Conservation (phyloP, 352 stramenopile species). For the Phytophthora ohioensis region DNA sequence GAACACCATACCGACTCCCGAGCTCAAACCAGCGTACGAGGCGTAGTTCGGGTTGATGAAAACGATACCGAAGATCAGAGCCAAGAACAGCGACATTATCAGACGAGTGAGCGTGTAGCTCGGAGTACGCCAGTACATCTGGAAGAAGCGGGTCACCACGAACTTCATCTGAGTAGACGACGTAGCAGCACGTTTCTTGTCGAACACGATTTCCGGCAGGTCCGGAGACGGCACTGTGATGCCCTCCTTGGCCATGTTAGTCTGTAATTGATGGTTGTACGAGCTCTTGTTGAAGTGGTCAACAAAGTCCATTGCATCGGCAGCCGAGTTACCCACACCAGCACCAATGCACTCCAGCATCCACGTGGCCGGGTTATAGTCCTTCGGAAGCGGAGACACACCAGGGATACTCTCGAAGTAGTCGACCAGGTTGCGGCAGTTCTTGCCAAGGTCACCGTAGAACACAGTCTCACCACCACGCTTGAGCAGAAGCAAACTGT, state of each 20-base stretch:
- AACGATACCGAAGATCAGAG: constrained; percentile 72
- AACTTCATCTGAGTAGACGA: constrained; percentile 38
- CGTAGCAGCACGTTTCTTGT: constrained; percentile 36
- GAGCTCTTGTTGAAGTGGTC: constrained; percentile 29
- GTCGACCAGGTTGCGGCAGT: constrained; percentile 41
- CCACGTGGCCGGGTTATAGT: constrained; percentile 45
- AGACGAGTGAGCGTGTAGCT: constrained; percentile 78
- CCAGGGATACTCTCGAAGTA: constrained; percentile 47
- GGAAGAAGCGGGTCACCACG: constrained; percentile 34
- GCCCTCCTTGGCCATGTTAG: constrained; percentile 26
- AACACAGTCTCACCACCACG: constrained; percentile 47
- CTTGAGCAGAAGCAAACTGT: constrained; percentile 75
- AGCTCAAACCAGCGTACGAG: constrained; percentile 41
- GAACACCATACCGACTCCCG: constrained; percentile 79
- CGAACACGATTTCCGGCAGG: constrained; percentile 34
- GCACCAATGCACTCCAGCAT: constrained; percentile 54
- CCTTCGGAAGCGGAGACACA: constrained; percentile 36
- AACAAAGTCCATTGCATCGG: constrained; percentile 33
- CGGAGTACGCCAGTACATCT: constrained; percentile 55
- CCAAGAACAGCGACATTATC: constrained; percentile 65
- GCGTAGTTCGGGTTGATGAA: constrained; percentile 49
- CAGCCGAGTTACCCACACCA: constrained; percentile 36
- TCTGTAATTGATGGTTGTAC: constrained; percentile 17
- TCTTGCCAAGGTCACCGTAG: constrained; percentile 45
- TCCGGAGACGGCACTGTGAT: constrained; percentile 26